A percentile compares a stretch with the other conserved stretches of the same genome.
Evolutionary conservation across 208 protist genomes (phyloP).

Genomic region (Leptomonas pyrrhocoris): DNA sequence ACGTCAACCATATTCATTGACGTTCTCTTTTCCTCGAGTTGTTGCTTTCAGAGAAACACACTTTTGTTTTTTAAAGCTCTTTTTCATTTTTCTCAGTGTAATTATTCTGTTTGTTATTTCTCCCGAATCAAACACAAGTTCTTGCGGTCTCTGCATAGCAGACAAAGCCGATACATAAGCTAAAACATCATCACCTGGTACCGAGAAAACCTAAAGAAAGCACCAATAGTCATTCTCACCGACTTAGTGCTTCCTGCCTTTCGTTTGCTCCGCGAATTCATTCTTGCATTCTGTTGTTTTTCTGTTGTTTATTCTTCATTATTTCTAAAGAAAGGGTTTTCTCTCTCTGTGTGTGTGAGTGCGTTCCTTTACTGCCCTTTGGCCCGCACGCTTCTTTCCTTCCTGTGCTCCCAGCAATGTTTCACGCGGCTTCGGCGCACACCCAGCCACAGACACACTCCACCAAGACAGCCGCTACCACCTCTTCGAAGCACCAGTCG

Average conservation of each 20-base stretch:
- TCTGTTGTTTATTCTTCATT: too few species aligned
- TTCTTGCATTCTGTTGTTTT: too few species aligned
- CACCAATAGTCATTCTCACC: neutral
- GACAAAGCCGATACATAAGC: neutral
- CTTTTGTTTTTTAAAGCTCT: neutral
- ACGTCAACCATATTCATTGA: too few species aligned
- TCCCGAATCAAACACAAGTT: neutral
- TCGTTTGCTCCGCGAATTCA: too few species aligned
- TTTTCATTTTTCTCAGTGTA: slow-evolving; percentile 2
- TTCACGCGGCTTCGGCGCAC: slow-evolving; percentile 6
- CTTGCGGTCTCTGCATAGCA: neutral
- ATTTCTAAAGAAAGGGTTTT: too few species aligned
- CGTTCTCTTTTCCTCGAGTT: too few species aligned
- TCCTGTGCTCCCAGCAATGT: slow-evolving; percentile 24
- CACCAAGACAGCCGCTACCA: neutral
- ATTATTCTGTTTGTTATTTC: neutral
- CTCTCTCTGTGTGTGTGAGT: too few species aligned
- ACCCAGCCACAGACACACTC: neutral
- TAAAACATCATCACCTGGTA: too few species aligned
- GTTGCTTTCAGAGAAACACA: too few species aligned
- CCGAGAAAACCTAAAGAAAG: too few species aligned
- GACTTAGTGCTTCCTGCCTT: neutral
- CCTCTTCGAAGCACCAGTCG: neutral
- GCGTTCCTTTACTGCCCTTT: too few species aligned
- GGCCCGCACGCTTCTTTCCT: neutral